Percentiles rank a stretch among this genome's conserved stretches.
Evolutionary conservation across 345 rosid species (phyloP).

Genomic region (Eutrema yunnanense): DNA sequence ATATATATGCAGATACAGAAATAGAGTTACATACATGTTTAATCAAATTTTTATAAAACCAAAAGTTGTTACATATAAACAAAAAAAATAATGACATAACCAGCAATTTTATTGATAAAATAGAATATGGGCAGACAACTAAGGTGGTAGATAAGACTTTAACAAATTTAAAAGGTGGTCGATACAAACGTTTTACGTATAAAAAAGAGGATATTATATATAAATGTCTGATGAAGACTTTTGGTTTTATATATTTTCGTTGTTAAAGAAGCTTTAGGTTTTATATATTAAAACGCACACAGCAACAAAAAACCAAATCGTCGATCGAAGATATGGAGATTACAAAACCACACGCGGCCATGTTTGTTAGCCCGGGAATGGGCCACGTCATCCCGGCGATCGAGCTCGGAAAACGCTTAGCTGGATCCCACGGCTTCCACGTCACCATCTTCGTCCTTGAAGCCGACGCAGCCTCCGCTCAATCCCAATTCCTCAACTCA

Average conservation of each 20-base stretch:
- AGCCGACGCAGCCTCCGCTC: conserved; percentile 19
- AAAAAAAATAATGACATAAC: no score
- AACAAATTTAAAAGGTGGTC: no score
- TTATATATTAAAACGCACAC: not conserved
- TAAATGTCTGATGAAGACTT: not conserved
- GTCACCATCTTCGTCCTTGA: conserved; percentile 15
- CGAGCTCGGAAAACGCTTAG: conserved; percentile 11
- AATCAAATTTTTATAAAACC: no score
- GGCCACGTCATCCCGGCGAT: conserved; percentile 14
- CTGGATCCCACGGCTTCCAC: not conserved
- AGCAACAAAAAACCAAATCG: not conserved
- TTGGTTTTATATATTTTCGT: not conserved
- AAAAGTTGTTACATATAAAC: no score
- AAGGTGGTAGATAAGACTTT: not conserved
- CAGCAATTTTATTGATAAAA: not conserved
- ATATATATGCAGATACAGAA: no score
- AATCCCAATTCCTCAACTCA: not conserved
- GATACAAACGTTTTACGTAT: no score
- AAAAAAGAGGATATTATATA: no score
- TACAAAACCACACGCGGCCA: conserved; percentile 1
- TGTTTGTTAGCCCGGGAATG: conserved; percentile 17
- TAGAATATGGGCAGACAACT: not conserved
- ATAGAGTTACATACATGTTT: no score
- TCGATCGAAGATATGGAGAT: not conserved
- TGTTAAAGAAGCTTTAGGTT: no score